Evolutionary conservation across 1,284 basidiomycete species (phyloP), one percentile per base, ranked within the genome.

Genomic region (Laetiporus sulphureus): DNA sequence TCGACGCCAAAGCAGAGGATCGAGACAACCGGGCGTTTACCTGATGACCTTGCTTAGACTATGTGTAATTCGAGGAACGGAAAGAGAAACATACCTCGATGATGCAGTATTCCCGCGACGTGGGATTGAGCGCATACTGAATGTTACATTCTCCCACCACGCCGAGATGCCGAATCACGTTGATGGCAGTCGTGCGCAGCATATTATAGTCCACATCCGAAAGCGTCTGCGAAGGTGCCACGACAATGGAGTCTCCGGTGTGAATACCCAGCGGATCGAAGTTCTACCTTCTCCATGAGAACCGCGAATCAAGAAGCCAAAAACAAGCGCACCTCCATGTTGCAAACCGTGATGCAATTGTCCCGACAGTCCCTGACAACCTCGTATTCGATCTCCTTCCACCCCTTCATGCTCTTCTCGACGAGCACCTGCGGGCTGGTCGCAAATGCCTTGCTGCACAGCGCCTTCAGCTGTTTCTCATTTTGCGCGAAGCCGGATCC

Each of bases 321-420:
- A n/a, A n/a, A n/a, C n/a, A n/a, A n/a, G n/a, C 82, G 47, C 44
- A 91, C 92, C 88, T 98, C 94, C 95, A 99, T 98, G 71, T 99
- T 99, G 68, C 96, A 99, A 50, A 98, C 94, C 1, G 93, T 97
- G 67, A 98, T 98, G 61, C 94, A 97, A 65, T 96, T 96, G 65
- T 98, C 88, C 53, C 90, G 76, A 68, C 92, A 96, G 67, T 99
- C 95, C 46, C 95, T 78, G n/a, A 98, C 95, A 39, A 99, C 95
- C 64, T 99, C 95, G 58, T 99, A 99, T 69, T 99, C 95, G 54
- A 98, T 92, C 71, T 99, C 95, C 69, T 99, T 98, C 93, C 93
- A 98, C 11, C 95, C 95, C 69, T 98, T 97, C 94, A 99, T 98
- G 60, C 90, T 93, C 75, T 84, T 95, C 73, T 99, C 95, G 19